Evolutionary conservation across 2,329 filamentous ascomycete genomes (phyloP).

Genomic region (Fusarium succisae): DNA sequence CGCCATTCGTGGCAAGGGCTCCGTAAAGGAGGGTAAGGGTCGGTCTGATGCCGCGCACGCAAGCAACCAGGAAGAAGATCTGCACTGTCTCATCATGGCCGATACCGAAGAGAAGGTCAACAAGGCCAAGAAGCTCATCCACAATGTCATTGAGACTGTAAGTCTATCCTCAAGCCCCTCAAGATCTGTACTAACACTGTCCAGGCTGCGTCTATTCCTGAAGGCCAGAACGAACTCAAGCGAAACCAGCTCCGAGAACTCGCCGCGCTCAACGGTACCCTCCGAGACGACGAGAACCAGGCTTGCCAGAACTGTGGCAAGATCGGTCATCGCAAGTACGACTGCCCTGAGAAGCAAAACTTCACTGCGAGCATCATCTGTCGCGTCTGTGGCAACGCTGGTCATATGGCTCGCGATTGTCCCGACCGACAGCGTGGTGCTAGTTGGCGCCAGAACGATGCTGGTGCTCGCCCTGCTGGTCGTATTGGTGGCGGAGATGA

Average conservation of each 20-base stretch:
- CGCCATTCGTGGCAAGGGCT: constrained; percentile 98
- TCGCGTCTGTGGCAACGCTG: constrained; percentile 96
- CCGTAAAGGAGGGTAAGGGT: constrained; percentile 99
- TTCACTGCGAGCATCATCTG: constrained; percentile 99
- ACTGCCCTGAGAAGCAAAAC: constrained; percentile 97
- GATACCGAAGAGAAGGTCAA: constrained; percentile 99
- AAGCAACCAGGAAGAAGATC: constrained; percentile 99
- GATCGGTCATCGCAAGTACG: constrained; percentile 98
- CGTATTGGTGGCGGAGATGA: constrained; percentile 81
- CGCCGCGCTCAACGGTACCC: constrained; percentile 96
- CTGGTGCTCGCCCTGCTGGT: constrained; percentile 65
- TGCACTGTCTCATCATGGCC: constrained; percentile 99
- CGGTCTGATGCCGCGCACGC: constrained; percentile 98
- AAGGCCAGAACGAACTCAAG: constrained; percentile 99
- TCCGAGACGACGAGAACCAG: constrained; percentile 99
- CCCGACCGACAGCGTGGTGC: constrained; percentile 90
- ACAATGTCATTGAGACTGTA: constrained; percentile 98
- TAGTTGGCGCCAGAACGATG: constrained; percentile 87
- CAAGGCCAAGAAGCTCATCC: constrained; percentile 97
- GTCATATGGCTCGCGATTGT: constrained; percentile 98
- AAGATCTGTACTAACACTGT: constrained; percentile 36
- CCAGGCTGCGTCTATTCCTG: constrained; percentile 95
- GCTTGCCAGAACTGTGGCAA: constrained; percentile 99
- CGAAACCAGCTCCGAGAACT: constrained; percentile 98
- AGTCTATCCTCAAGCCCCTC: constrained; percentile 50